phyloP scores from a whole-genome alignment of 2,329 filamentous ascomycete species.

The Ophidiomyces ophidiicola region DNA sequence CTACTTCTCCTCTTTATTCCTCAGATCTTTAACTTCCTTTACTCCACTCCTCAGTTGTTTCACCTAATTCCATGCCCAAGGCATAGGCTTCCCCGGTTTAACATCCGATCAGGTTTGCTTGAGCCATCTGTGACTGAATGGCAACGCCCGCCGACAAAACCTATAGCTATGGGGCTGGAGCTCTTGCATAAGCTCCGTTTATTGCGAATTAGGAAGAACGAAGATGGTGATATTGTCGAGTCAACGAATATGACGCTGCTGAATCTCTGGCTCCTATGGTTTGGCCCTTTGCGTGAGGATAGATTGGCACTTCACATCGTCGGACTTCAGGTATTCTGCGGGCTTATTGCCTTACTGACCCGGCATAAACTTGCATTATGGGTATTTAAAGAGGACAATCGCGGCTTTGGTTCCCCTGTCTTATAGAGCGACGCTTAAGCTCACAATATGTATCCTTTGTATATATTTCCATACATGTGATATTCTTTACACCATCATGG shows the following conservation, averaged over 20 bases:
- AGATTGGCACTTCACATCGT: constrained; percentile 68
- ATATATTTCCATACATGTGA: not conserved
- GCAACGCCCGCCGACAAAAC: constrained; percentile 54
- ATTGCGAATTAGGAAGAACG: constrained; percentile 54
- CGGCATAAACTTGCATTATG: constrained; percentile 75
- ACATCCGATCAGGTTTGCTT: constrained; percentile 67
- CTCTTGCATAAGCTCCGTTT: constrained; percentile 57
- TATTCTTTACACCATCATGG: not conserved
- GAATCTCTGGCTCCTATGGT: constrained; percentile 93
- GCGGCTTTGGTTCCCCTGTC: constrained; percentile 21
- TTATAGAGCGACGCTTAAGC: constrained; percentile 11
- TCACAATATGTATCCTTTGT: not conserved
- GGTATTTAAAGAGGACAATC: constrained; percentile 83
- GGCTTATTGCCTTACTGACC: constrained; percentile 71
- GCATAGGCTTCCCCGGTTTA: constrained; percentile 82
- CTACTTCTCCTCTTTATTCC: constrained; percentile 80
- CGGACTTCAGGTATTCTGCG: constrained; percentile 61
- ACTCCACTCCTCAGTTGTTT: constrained; percentile 85
- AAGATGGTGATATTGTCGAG: constrained; percentile 58
- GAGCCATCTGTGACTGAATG: constrained; percentile 77
- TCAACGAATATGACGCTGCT: constrained; percentile 85
- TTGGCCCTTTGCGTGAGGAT: constrained; percentile 82
- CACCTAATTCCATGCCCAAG: constrained; percentile 81
- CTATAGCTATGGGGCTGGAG: constrained; percentile 53
- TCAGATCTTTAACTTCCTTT: constrained; percentile 93